A percentile compares a stretch with the other conserved stretches of the same genome.
Evolutionary conservation across 352 stramenopile species (phyloP).

Genomic region (Peronospora tabacina): DNA sequence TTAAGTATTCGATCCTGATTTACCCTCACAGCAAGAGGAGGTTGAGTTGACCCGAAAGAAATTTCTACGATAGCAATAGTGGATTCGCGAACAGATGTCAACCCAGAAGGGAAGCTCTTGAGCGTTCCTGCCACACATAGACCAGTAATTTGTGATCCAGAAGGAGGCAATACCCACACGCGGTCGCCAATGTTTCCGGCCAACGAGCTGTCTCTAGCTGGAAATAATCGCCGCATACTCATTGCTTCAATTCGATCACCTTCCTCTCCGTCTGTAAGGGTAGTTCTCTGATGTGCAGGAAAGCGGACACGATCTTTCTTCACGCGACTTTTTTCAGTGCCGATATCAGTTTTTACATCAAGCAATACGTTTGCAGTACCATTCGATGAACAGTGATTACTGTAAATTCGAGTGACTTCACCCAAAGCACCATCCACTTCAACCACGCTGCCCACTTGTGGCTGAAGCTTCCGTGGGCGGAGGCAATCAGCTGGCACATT

Average conservation of each 20-base stretch:
- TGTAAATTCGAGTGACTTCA: slow-evolving; percentile 48
- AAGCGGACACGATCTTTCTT: slow-evolving; percentile 47
- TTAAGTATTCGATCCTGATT: slow-evolving; percentile 56
- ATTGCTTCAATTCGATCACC: slow-evolving; percentile 51
- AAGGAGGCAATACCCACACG: slow-evolving; percentile 52
- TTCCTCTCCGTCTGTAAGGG: slow-evolving; percentile 12
- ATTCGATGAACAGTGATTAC: slow-evolving; percentile 11
- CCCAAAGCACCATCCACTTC: slow-evolving; percentile 56
- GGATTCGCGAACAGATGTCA: slow-evolving; percentile 41
- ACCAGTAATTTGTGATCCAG: slow-evolving; percentile 23
- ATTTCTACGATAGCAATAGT: slow-evolving; percentile 47
- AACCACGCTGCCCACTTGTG: slow-evolving; percentile 66
- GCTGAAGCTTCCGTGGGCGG: slow-evolving; percentile 27
- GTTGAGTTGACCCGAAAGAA: slow-evolving; percentile 33
- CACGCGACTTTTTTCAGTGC: slow-evolving; percentile 49
- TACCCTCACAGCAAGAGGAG: slow-evolving; percentile 39
- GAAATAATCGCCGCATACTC: slow-evolving; percentile 62
- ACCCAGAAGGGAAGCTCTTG: slow-evolving; percentile 48
- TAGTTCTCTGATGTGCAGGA: slow-evolving; percentile 21
- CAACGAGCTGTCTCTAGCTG: slow-evolving; percentile 50
- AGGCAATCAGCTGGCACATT: slow-evolving; percentile 41
- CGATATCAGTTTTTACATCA: slow-evolving; percentile 45
- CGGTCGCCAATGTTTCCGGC: slow-evolving; percentile 49
- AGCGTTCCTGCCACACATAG: slow-evolving; percentile 53
- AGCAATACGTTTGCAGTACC: slow-evolving; percentile 18